Evolutionary conservation across 2,329 filamentous ascomycete species (phyloP), one percentile per base, ranked within the genome.

Genomic region (Colletotrichum karsti): DNA sequence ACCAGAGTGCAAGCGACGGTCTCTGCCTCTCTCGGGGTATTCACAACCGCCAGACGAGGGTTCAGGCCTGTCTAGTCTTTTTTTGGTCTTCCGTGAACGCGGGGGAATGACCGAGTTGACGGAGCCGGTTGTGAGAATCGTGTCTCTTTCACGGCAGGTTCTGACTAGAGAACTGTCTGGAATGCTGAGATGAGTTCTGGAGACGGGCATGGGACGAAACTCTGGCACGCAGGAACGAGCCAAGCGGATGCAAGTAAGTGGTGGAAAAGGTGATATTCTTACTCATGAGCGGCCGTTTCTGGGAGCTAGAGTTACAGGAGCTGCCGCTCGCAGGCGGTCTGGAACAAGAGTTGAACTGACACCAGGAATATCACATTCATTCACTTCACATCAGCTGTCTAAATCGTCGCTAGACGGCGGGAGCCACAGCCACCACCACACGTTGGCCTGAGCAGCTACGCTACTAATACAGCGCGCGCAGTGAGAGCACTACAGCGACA

Each of bases 231-330:
- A 37, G 46, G 42, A 57, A 51, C 44, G 42, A 51, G 57, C 57
- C 41, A 41, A 48, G 28, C 26, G 55, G 20, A 44, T 60, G 30
- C 44, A 51, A 51, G 57, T 51, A 22, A 13, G 56, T 50, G 46
- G 9, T 50, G 46, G 22, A 30, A 50, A 26, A 1, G 39, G 42
- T 20, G 62, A 33, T 24, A 44, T 46, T 44, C 37, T 67, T 57
- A 67, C 59, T 57, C 59, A 64, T 28, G 59, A 67, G 64, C 64
- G 51, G 64, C 64, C 44, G 44, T 64, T 64, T 53, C 15, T 57
- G 33, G 50, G 33, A 42, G 39, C 18, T 51, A 57, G 44, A 67
- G 51, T 63, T 67, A 39, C 46, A 50, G 24, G 30, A 60, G 20
- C 48, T 41, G 35, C 22, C 58, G 28, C 30, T 37, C 46, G 56